Percentiles rank a stretch among this genome's conserved stretches.
phyloP scores from a whole-genome alignment of 495 filamentous ascomycete species.

The Corynascus novoguineensis region DNA sequence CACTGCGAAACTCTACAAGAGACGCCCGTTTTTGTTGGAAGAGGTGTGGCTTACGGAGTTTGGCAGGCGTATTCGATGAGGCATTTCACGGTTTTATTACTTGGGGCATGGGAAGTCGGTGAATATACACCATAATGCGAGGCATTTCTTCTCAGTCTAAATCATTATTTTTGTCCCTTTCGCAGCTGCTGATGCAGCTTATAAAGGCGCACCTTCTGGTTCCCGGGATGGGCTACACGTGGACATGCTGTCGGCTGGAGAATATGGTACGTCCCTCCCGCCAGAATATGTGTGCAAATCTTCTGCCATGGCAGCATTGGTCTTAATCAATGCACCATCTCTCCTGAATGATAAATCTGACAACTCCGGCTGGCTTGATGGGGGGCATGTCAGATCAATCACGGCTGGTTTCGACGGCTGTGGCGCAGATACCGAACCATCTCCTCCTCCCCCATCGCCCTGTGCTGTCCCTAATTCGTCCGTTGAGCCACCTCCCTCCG shows the following conservation, averaged over 20 bases:
- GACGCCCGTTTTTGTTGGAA: too few species aligned
- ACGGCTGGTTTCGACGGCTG: background rate
- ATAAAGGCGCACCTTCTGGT: slow-evolving; percentile 1
- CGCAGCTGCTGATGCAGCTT: background rate
- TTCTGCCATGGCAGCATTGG: background rate
- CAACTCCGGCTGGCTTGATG: slow-evolving; percentile 7
- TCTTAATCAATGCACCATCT: background rate
- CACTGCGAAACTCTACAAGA: too few species aligned
- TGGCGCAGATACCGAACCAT: background rate
- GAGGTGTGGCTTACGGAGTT: too few species aligned
- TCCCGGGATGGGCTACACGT: background rate
- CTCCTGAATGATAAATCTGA: background rate
- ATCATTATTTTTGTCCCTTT: too few species aligned
- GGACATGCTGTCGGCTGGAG: background rate
- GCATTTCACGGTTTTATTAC: too few species aligned
- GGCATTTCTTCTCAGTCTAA: too few species aligned
- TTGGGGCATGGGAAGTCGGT: too few species aligned
- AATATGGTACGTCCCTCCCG: background rate
- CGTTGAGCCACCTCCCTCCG: background rate
- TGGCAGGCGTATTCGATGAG: too few species aligned
- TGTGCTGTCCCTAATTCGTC: background rate
- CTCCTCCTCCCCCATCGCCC: background rate
- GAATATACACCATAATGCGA: too few species aligned
- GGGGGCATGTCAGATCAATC: slow-evolving; percentile 15
- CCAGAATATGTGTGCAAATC: background rate